Conservation (phyloP, 208 protist species). For the Crithidia brevicula region DNA sequence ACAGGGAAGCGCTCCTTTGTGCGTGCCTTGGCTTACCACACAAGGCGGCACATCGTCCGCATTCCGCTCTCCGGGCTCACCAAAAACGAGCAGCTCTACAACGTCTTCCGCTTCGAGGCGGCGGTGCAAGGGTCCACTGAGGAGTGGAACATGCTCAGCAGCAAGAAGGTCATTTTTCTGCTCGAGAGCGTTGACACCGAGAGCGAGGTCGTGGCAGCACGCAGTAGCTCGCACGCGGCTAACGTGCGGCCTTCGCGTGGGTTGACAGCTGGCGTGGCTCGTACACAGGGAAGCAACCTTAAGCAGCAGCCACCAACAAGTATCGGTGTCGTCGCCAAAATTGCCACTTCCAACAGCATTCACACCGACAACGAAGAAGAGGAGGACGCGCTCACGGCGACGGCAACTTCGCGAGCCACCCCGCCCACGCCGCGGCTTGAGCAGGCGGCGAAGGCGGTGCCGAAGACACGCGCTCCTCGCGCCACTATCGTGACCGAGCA, state of each 20-base stretch:
- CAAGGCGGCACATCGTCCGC: conserved; percentile 31
- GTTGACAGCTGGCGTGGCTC: conserved; percentile 9
- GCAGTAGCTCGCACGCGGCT: not conserved
- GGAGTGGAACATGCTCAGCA: conserved; percentile 29
- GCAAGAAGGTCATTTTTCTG: conserved; percentile 34
- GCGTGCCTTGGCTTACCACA: conserved; percentile 31
- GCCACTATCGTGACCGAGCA: not conserved
- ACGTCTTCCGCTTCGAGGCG: conserved; percentile 20
- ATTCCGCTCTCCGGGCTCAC: conserved; percentile 15
- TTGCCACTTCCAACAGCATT: not conserved
- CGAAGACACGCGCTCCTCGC: not conserved
- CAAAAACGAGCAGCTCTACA: conserved; percentile 23
- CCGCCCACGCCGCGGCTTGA: not conserved
- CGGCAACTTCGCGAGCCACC: not conserved
- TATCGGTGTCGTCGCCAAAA: too few relatives aligned
- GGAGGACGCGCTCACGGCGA: not conserved
- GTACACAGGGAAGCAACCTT: not conserved
- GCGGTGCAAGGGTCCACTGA: not conserved
- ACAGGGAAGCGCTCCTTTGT: conserved; percentile 38
- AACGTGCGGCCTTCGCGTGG: conserved; percentile 12
- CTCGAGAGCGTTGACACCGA: conserved; percentile 30
- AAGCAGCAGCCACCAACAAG: not conserved
- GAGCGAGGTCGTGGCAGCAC: conserved; percentile 13
- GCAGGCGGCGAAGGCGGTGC: not conserved
- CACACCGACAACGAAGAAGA: not conserved